Conservation (phyloP, 208 protist species). For the Leishmania aethiopica region DNA sequence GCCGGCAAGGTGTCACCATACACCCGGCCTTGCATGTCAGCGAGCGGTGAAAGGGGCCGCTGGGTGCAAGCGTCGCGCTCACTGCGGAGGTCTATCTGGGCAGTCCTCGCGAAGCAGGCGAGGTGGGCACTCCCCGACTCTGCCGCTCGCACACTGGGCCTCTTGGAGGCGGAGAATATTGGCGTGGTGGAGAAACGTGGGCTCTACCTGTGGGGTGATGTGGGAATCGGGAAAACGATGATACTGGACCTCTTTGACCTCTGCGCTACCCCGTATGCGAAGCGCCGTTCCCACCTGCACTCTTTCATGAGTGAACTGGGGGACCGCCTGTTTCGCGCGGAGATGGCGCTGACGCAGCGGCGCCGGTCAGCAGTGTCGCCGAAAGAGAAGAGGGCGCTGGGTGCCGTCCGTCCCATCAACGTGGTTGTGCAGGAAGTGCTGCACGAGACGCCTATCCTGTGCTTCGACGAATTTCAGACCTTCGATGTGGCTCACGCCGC, state of each 20-base stretch:
- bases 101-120: neutral
- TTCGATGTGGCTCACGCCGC: slow-evolving; percentile 88
- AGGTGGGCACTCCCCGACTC: slow-evolving; percentile 25
- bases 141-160: slow-evolving; percentile 29
- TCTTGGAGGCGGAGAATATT: slow-evolving; percentile 56
- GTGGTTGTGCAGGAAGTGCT: slow-evolving; percentile 74
- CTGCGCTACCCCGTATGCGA: slow-evolving; percentile 66
- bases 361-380: slow-evolving; percentile 20
- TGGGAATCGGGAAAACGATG: slow-evolving; percentile 96
- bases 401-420: slow-evolving; percentile 58
- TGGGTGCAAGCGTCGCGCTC: neutral
- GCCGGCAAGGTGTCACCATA: slow-evolving; percentile 15
- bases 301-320: slow-evolving; percentile 93
- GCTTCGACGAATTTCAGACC: slow-evolving; percentile 94
- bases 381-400: slow-evolving; percentile 18
- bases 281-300: slow-evolving; percentile 92
- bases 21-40: neutral
- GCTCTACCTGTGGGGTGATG: slow-evolving; percentile 92
- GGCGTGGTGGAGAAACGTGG: slow-evolving; percentile 69
- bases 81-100: neutral
- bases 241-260: slow-evolving; percentile 94
- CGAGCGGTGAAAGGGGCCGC: neutral
- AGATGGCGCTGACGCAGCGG: slow-evolving; percentile 29
- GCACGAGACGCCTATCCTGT: slow-evolving; percentile 81
- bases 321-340: slow-evolving; percentile 56